phyloP scores from a whole-genome alignment of 148 eudicot genomes.

The Silene uniflora region DNA sequence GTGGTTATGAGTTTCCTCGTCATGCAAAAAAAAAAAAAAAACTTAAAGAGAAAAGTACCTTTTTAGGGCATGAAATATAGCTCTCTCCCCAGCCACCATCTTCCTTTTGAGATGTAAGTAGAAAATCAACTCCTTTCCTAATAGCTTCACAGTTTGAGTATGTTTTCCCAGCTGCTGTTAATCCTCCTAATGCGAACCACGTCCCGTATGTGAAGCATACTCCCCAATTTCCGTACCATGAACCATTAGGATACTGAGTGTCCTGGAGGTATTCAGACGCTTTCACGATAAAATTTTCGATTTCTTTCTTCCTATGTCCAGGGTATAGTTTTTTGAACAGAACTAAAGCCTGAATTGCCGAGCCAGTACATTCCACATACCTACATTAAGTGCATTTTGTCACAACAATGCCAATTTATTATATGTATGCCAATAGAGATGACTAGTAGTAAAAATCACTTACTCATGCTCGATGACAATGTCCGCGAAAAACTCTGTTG shows the following conservation, averaged over 20 bases:
- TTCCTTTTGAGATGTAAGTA: constrained; percentile 31
- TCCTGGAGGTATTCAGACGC: constrained; percentile 32
- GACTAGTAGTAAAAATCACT: not conserved
- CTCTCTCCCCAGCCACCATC: constrained; percentile 72
- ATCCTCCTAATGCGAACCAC: constrained; percentile 46
- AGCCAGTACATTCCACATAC: constrained; percentile 38
- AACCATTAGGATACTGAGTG: constrained; percentile 35
- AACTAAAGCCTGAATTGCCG: constrained; percentile 41
- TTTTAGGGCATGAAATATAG: constrained; percentile 38
- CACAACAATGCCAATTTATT: not conserved
- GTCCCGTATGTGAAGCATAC: constrained; percentile 49
- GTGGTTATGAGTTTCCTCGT: too few species aligned
- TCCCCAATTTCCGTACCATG: constrained; percentile 47
- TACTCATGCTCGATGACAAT: constrained; percentile 48
- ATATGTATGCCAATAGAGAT: too few species aligned
- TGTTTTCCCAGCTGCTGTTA: constrained; percentile 39
- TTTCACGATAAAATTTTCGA: constrained; percentile 31
- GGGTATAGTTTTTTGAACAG: constrained; percentile 46
- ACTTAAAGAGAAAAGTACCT: constrained; percentile 24
- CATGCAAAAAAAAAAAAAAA: too few species aligned
- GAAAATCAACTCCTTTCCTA: constrained; percentile 38
- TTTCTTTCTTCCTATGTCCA: constrained; percentile 35
- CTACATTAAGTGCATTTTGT: not conserved
- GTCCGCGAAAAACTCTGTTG: constrained; percentile 45
- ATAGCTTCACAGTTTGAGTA: constrained; percentile 34